These are phyloP conservation scores for Aquanectria penicillioides DNA, from an alignment of 2,329 filamentous ascomycete species.

Conservation along the genomic window DNA sequence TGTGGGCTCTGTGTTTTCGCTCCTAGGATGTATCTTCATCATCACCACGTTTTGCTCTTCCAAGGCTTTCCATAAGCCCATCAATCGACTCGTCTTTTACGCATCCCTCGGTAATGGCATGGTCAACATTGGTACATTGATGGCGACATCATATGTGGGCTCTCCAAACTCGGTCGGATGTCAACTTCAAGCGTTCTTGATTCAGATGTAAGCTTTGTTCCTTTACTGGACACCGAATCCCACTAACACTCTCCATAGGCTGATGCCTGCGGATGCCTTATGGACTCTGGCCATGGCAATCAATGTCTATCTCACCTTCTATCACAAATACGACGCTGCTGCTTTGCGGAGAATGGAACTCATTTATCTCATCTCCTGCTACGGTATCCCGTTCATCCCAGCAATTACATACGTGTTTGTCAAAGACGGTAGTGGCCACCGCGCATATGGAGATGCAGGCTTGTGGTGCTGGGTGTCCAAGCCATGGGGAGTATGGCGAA, in stretches of 20 bases:
- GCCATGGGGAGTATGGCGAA: constrained; percentile 13
- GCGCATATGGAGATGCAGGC: constrained; percentile 8
- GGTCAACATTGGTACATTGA: constrained; percentile 75
- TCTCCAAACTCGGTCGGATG: constrained; percentile 59
- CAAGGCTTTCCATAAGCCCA: constrained; percentile 77
- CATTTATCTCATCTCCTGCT: constrained; percentile 13
- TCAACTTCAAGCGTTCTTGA: constrained; percentile 75
- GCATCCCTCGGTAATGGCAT: constrained; percentile 81
- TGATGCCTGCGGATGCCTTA: constrained; percentile 63
- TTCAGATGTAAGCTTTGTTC: constrained; percentile 71
- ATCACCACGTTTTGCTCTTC: constrained; percentile 73
- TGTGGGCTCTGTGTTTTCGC: constrained; percentile 11
- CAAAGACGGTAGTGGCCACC: neutral
- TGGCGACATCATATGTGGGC: constrained; percentile 66
- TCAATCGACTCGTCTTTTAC: constrained; percentile 83
- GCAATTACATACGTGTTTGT: constrained; percentile 4
- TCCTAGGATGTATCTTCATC: constrained; percentile 62
- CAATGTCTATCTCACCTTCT: constrained; percentile 83
- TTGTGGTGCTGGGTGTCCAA: constrained; percentile 21
- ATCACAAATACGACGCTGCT: constrained; percentile 71
- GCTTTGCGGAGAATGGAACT: constrained; percentile 59
- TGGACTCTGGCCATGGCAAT: constrained; percentile 83
- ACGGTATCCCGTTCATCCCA: constrained; percentile 10
- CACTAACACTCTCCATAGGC: neutral
- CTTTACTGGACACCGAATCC: too few relatives aligned